Percentiles rank a stretch among this genome's conserved stretches.
Evolutionary conservation across 1,284 basidiomycete species (phyloP).

Genomic region (Ganoderma boninense): DNA sequence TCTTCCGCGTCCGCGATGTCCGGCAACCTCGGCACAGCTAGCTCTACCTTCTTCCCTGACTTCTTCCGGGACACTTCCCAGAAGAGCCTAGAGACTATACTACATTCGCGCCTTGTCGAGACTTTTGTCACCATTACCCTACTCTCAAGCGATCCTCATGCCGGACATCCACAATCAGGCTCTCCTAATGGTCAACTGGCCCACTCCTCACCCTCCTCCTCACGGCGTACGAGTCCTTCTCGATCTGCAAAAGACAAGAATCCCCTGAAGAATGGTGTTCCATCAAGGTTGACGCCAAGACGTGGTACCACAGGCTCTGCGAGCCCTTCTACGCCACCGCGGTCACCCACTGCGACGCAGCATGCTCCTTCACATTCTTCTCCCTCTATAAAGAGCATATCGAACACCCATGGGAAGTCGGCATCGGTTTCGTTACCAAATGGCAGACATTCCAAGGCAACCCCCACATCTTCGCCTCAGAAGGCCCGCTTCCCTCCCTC

Average conservation of each 20-base stretch:
- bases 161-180: slow-evolving; percentile 6
- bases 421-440: slow-evolving; percentile 21
- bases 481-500: slow-evolving; percentile 26
- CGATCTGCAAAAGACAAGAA: slow-evolving; percentile 13
- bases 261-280: background rate
- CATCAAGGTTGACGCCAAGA: slow-evolving; percentile 19
- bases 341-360: slow-evolving; percentile 17
- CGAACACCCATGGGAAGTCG: slow-evolving; percentile 24
- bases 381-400: slow-evolving; percentile 20
- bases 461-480: slow-evolving; percentile 23
- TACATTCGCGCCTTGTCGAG: slow-evolving; percentile 80
- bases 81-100: slow-evolving; percentile 68
- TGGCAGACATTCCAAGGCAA: slow-evolving; percentile 21
- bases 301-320: slow-evolving; percentile 26
- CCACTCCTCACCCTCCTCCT: slow-evolving; percentile 19
- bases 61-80: slow-evolving; percentile 69
- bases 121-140: slow-evolving; percentile 73
- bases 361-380: slow-evolving; percentile 23
- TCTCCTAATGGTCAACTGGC: slow-evolving; percentile 17
- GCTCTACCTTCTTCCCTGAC: slow-evolving; percentile 40
- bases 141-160: slow-evolving; percentile 27
- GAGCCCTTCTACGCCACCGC: slow-evolving; percentile 8
- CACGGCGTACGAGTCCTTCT: slow-evolving; percentile 27
- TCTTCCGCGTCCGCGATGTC: slow-evolving; percentile 21
- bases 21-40: slow-evolving; percentile 30